Conservation (phyloP, 768 basidiomycete species). For the Trametes meyenii region DNA sequence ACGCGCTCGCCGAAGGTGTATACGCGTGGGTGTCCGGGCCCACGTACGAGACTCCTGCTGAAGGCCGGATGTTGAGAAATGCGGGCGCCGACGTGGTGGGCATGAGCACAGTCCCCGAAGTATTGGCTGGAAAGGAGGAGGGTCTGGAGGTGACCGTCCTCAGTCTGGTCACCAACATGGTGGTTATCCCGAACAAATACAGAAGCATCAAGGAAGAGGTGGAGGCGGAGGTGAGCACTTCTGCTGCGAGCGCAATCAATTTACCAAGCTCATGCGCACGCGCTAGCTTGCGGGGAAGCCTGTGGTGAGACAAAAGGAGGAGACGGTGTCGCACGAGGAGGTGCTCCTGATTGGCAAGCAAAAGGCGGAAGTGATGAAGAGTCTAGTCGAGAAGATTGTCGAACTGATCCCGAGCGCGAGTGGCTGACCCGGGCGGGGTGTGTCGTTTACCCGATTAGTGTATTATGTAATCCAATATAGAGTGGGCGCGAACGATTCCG, state of each 20-base stretch:
- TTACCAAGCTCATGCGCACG: background rate
- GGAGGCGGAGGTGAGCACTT: conserved; percentile 64
- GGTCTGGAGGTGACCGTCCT: conserved; percentile 77
- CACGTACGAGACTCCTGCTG: conserved; percentile 87
- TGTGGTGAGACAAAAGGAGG: conserved; percentile 42
- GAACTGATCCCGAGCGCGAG: conserved; percentile 32
- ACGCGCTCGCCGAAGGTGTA: conserved; percentile 74
- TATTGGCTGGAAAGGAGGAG: conserved; percentile 76
- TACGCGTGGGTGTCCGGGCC: conserved; percentile 93
- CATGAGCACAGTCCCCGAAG: conserved; percentile 93
- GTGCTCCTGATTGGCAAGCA: conserved; percentile 65
- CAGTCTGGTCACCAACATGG: conserved; percentile 85
- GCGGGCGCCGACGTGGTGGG: conserved; percentile 91
- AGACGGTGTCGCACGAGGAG: conserved; percentile 76
- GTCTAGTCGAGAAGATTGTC: conserved; percentile 68
- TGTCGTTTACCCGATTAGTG: conserved; percentile 12
- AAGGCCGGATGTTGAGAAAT: conserved; percentile 73
- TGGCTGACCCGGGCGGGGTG: conserved; percentile 17
- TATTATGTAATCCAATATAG: conserved; percentile 22
- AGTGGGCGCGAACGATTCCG: background rate
- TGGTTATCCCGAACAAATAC: conserved; percentile 71
- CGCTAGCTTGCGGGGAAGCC: conserved; percentile 62
- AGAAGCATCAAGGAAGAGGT: conserved; percentile 75
- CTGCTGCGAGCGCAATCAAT: conserved; percentile 4
- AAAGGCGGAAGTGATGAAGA: conserved; percentile 74